Percentiles rank a stretch among this genome's conserved stretches.
Conservation (phyloP, 768 basidiomycete species). For the Suillus ampliporus region DNA sequence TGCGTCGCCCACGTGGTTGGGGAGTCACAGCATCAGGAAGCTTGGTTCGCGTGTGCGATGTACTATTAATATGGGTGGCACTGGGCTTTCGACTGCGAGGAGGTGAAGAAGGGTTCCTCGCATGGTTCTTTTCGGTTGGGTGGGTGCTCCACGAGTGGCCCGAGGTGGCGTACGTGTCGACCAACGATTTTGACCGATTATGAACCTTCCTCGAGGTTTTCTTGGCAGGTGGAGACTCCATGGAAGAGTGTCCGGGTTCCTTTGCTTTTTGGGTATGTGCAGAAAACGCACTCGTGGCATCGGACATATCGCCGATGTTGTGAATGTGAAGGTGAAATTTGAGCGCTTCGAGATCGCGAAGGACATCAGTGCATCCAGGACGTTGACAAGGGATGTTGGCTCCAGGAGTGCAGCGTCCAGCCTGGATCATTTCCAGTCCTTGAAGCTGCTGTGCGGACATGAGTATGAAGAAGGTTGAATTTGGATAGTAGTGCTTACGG, state of each 20-base stretch:
- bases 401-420: conserved; percentile 33
- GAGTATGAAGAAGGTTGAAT: conserved; percentile 11
- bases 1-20: conserved; percentile 25
- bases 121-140: background rate
- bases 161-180: background rate
- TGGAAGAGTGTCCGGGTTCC: background rate
- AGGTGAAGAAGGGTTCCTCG: background rate
- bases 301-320: conserved; percentile 48
- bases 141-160: background rate
- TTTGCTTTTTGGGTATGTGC: background rate
- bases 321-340: conserved; percentile 63
- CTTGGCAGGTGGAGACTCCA: background rate
- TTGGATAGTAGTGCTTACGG: conserved; percentile 40
- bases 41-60: background rate
- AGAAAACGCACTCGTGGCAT: background rate
- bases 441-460: conserved; percentile 25
- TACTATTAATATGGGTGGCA: background rate
- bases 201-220: conserved; percentile 15
- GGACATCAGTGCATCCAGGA: conserved; percentile 49
- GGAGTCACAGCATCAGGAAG: background rate
- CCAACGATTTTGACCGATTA: conserved; percentile 24
- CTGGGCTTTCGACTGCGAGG: background rate
- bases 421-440: conserved; percentile 31
- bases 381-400: conserved; percentile 49
- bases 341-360: conserved; percentile 49